Conservation (phyloP, 2,329 filamentous ascomycete species). For the Aspergillus fructus region DNA sequence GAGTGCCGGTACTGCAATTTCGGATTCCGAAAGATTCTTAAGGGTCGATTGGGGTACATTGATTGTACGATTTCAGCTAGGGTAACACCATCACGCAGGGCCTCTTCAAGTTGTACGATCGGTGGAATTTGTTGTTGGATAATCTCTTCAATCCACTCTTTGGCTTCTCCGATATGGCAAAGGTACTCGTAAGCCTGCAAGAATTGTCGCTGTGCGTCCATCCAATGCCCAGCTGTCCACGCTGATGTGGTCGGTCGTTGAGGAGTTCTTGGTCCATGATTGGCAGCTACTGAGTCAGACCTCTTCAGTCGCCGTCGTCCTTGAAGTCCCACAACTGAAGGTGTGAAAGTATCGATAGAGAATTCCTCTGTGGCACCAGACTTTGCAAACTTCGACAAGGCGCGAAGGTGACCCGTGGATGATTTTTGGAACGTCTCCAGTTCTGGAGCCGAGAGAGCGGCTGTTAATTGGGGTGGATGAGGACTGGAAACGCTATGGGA, state of each 20-base stretch:
- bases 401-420: slow-evolving; percentile 83
- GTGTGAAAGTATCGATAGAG: slow-evolving; percentile 70
- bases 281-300: slow-evolving; percentile 53
- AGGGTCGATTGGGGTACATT: slow-evolving; percentile 71
- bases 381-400: slow-evolving; percentile 78
- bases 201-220: slow-evolving; percentile 97
- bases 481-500: slow-evolving; percentile 31
- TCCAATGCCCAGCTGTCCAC: slow-evolving; percentile 89
- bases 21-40: slow-evolving; percentile 80
- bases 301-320: slow-evolving; percentile 82
- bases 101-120: slow-evolving; percentile 91
- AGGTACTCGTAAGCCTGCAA: slow-evolving; percentile 97
- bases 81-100: slow-evolving; percentile 86
- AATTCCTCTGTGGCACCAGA: slow-evolving; percentile 76
- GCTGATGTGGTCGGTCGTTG: slow-evolving; percentile 59
- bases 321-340: slow-evolving; percentile 84
- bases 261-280: slow-evolving; percentile 46
- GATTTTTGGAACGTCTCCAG: slow-evolving; percentile 82
- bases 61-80: slow-evolving; percentile 91
- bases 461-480: slow-evolving; percentile 32
- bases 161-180: slow-evolving; percentile 97
- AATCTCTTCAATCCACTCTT: slow-evolving; percentile 97
- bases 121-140: slow-evolving; percentile 82
- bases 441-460: slow-evolving; percentile 66
- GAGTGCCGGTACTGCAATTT: slow-evolving; percentile 93